phyloP scores from a whole-genome alignment of 768 basidiomycete species.

The Suillus bovinus region DNA sequence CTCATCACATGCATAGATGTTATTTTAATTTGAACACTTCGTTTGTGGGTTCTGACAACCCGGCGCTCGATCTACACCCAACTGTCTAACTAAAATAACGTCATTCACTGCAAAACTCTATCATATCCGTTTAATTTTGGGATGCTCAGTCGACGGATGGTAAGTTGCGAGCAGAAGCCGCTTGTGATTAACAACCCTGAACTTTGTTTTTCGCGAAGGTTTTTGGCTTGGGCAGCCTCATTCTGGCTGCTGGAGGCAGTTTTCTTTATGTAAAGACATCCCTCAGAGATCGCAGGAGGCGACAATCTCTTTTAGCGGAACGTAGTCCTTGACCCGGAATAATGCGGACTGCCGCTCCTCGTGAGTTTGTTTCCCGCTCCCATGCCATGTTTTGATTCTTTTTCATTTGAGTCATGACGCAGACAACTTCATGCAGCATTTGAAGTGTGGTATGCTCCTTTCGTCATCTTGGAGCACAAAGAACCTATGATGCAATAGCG shows the following conservation, averaged over 20 bases:
- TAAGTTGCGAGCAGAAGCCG: background rate
- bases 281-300: conserved; percentile 27
- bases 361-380: background rate
- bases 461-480: background rate
- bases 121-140: background rate
- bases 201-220: conserved; percentile 14
- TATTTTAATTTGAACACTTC: background rate
- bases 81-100: background rate
- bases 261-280: conserved; percentile 34
- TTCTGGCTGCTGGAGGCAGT: conserved; percentile 28
- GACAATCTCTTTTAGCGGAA: background rate
- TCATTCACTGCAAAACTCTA: background rate
- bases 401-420: background rate
- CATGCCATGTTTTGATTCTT: conserved; percentile 9
- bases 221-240: conserved; percentile 28
- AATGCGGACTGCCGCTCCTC: conserved; percentile 18
- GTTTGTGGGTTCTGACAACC: background rate
- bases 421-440: background rate
- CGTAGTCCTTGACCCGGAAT: conserved; percentile 5
- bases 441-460: background rate
- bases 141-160: conserved; percentile 8
- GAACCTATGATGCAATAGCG: conserved; percentile 2
- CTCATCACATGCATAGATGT: background rate
- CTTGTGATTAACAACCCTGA: background rate
- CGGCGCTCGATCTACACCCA: background rate